Evolutionary conservation across 2,329 filamentous ascomycete genomes (phyloP), one percentile per base, ranked within the genome.

Genomic region (Aspergillus bombycis): DNA sequence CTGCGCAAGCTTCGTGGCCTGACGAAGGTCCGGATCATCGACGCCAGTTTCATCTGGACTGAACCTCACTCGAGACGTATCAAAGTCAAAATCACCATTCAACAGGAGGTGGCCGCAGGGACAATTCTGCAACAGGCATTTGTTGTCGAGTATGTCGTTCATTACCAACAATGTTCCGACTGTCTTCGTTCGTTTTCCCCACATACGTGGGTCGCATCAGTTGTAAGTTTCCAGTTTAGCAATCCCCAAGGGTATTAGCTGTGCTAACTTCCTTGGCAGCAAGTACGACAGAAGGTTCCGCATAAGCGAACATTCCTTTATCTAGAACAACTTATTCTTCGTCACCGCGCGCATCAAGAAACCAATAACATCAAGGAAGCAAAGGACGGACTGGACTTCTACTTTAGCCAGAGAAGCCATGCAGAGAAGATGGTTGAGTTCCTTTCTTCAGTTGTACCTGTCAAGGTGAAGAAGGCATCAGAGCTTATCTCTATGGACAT

Each of bases 351-450:
- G 4, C 94, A 97, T 78, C 87, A 88, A 68, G 94, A 99, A 70
- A 95, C 94, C 0, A 94, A 97, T 80, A 99, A 98, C 78, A 99
- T 99, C 81, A 97, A 96, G 77, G 95, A 99, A 80, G 91, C 92
- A 32, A 94, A 94, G 79, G 93, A 97, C 71, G 95, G 95, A 1
- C 89, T 99, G 64, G 95, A 99, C 77, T 99, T 99, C 78, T 99
- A 90, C 84, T 99, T 95, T 75, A 86, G 92, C 0, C 89, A 91
- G 63, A 86, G 92, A 72, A 99, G 97, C 74, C 91, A 96, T 71
- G 94, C 94, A 9, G 93, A 96, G 74, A 93, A 92, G 73, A 94
- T 97, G 77, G 88, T 96, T 65, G 94, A 98, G 78, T 96, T 97
- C 77, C 82, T 97, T 65, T 88, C 88, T 70, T 94, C 93, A 0